Conservation (phyloP, 768 basidiomycete genomes). For the Artomyces pyxidatus region DNA sequence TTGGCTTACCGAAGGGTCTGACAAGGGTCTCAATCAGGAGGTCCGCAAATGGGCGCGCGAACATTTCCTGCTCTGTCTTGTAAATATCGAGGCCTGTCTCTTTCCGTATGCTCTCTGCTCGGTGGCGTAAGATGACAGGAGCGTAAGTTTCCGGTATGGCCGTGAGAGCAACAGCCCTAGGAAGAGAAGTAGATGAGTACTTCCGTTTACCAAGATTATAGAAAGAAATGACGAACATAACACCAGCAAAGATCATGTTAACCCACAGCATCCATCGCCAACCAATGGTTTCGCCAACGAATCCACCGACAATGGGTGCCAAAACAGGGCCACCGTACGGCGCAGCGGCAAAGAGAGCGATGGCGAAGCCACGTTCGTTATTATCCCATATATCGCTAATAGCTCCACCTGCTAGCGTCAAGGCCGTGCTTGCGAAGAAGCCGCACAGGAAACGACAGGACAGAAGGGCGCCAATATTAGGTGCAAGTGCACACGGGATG, state of each 20-base stretch:
- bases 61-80: constrained; percentile 34
- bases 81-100: constrained; percentile 27
- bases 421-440: constrained; percentile 29
- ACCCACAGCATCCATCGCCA: constrained; percentile 28
- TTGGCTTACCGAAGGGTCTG: constrained; percentile 29
- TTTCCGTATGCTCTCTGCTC: constrained; percentile 30
- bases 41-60: constrained; percentile 25
- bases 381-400: constrained; percentile 30
- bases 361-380: constrained; percentile 31
- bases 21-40: constrained; percentile 32
- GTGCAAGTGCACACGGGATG: constrained; percentile 31
- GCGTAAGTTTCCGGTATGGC: constrained; percentile 41
- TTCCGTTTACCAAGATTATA: too few species aligned
- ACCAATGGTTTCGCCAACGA: constrained; percentile 31
- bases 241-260: constrained; percentile 33
- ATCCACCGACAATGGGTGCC: constrained; percentile 46
- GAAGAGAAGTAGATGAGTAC: background rate
- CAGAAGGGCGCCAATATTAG: constrained; percentile 32
- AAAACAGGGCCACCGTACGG: constrained; percentile 37
- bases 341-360: constrained; percentile 33
- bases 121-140: constrained; percentile 31
- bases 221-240: constrained; percentile 16
- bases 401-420: constrained; percentile 28
- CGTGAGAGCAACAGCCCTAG: constrained; percentile 13
- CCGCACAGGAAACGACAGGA: constrained; percentile 35